Evolutionary conservation across 305 asterid species (phyloP).

Genomic region (Solanum aculeatissimum): DNA sequence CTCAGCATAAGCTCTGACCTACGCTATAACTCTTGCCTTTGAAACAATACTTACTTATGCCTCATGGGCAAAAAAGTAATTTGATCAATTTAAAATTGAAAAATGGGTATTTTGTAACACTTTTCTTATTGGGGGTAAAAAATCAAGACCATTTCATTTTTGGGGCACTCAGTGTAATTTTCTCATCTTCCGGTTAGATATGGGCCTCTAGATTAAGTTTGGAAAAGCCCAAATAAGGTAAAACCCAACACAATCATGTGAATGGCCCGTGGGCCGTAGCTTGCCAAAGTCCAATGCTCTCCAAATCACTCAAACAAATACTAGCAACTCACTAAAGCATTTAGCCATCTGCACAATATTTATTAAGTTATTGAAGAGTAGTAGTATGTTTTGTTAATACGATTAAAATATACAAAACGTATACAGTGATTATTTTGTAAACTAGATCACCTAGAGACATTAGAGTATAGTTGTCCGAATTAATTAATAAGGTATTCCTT

Average conservation of each 20-base stretch:
- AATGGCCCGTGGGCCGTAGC: background rate
- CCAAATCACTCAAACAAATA: background rate
- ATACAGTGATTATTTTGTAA: background rate
- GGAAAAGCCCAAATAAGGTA: background rate
- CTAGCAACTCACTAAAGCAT: background rate
- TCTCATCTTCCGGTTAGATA: background rate
- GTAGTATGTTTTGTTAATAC: too few species aligned
- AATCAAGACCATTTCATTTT: too few species aligned
- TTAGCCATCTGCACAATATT: too few species aligned
- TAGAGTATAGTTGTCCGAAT: background rate
- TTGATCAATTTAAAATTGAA: too few species aligned
- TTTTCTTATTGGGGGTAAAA: too few species aligned
- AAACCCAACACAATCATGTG: background rate
- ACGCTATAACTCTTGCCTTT: too few species aligned
- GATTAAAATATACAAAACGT: background rate
- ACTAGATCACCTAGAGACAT: background rate
- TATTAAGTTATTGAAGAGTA: too few species aligned
- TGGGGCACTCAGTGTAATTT: too few species aligned
- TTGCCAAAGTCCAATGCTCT: background rate
- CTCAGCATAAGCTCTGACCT: too few species aligned
- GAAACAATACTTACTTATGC: too few species aligned
- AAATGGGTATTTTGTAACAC: too few species aligned
- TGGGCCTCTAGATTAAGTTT: background rate
- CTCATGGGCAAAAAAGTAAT: too few species aligned
- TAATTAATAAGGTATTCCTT: background rate